Percentiles rank a stretch among this genome's conserved stretches.
These are phyloP conservation scores for Endoconidiophora polonica DNA, from an alignment of 2,329 filamentous ascomycete genomes.

Conservation along the genomic window DNA sequence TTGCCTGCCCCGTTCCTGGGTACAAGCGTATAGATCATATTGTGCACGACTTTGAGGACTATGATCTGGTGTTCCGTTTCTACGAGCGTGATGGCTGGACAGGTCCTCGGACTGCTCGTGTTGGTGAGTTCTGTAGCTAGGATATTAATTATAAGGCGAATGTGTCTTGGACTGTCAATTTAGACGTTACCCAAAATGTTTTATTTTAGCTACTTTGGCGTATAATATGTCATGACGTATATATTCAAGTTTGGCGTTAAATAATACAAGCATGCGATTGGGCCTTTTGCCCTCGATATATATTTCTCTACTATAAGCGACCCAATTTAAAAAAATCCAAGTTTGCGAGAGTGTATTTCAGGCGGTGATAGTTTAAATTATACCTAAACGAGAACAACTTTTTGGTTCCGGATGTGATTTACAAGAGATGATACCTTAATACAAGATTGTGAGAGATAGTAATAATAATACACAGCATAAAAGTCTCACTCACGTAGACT, in stretches of 20 bases:
- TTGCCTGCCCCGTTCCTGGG: slow-evolving; percentile 46
- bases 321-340: too few species aligned
- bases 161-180: background rate
- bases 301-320: too few species aligned
- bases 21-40: slow-evolving; percentile 87
- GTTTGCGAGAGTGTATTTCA: too few species aligned
- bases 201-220: background rate
- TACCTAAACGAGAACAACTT: background rate
- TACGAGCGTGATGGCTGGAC: slow-evolving; percentile 78
- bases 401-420: background rate
- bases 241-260: background rate
- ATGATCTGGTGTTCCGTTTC: slow-evolving; percentile 91
- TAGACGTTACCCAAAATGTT: too few species aligned
- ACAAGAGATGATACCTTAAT: background rate
- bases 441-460: background rate
- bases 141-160: background rate
- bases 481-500: background rate
- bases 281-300: background rate
- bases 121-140: slow-evolving; percentile 28
- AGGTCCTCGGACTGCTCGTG: slow-evolving; percentile 33
- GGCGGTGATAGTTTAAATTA: too few species aligned
- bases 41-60: slow-evolving; percentile 92
- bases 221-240: slow-evolving; percentile 3
- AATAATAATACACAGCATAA: slow-evolving; percentile 10
- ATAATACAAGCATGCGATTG: background rate